Conservation (phyloP, 345 rosid species). For the Pelargonium nanum region DNA sequence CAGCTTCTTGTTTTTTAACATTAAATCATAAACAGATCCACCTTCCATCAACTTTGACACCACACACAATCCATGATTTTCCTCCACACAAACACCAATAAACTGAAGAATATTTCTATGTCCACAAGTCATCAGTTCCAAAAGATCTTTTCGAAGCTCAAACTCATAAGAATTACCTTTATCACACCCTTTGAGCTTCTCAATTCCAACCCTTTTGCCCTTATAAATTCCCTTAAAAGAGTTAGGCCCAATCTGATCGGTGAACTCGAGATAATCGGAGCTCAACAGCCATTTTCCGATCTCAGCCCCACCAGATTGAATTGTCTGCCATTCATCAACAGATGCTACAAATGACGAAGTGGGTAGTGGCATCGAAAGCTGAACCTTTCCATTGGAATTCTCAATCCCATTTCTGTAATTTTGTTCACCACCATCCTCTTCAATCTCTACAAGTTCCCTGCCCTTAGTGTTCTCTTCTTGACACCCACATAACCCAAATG, state of each 20-base stretch:
- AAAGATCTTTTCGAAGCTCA: conserved; percentile 64
- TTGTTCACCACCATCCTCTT: conserved; percentile 51
- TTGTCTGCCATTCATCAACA: conserved; percentile 90
- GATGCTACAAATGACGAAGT: conserved; percentile 54
- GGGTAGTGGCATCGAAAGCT: conserved; percentile 71
- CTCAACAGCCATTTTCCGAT: conserved; percentile 75
- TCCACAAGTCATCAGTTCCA: conserved; percentile 90
- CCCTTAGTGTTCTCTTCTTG: conserved; percentile 69
- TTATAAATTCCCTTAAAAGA: conserved; percentile 64
- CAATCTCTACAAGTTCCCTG: conserved; percentile 54
- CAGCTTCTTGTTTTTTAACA: conserved; percentile 72
- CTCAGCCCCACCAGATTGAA: conserved; percentile 56
- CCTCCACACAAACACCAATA: conserved; percentile 78
- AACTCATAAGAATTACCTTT: conserved; percentile 85
- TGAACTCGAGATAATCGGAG: conserved; percentile 62
- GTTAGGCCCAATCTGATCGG: conserved; percentile 59
- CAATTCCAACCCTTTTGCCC: conserved; percentile 70
- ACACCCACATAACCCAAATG: conserved; percentile 94
- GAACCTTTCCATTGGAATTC: conserved; percentile 34
- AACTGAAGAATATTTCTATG: conserved; percentile 78
- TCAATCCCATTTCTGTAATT: conserved; percentile 41
- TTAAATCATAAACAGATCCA: conserved; percentile 67
- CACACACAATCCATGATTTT: conserved; percentile 78
- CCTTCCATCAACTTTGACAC: conserved; percentile 92
- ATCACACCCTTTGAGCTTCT: conserved; percentile 92